These are phyloP conservation scores for Blakeslea trispora DNA, from an alignment of 371 early-diverging fungal species.

Conservation along the genomic window DNA sequence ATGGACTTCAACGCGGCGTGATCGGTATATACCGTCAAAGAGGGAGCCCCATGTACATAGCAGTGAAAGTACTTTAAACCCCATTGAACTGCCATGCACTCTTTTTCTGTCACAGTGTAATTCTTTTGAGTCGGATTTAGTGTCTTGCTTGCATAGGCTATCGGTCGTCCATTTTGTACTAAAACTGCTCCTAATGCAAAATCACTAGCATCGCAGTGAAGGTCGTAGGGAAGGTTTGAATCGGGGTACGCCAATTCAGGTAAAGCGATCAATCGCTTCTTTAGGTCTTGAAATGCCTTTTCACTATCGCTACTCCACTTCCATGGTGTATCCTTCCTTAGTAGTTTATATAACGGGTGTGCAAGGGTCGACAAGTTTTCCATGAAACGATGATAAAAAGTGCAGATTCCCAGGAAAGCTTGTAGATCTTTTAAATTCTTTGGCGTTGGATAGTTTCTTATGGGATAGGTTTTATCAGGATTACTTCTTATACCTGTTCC, in stretches of 20 bases:
- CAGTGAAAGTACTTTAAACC: background rate
- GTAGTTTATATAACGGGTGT: background rate
- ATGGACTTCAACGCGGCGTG: background rate
- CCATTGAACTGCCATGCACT: conserved; percentile 8
- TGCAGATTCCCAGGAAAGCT: conserved; percentile 1
- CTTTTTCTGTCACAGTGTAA: conserved; percentile 4
- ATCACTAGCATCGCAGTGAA: conserved; percentile 1
- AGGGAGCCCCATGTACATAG: conserved; percentile 4
- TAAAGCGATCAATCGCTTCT: background rate
- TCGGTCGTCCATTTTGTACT: conserved; percentile 1
- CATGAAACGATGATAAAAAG: conserved; percentile 2
- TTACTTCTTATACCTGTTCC: background rate
- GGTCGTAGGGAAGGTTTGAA: background rate
- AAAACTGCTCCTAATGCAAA: background rate
- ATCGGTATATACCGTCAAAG: background rate
- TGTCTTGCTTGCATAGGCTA: background rate
- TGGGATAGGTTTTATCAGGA: background rate
- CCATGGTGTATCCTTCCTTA: background rate
- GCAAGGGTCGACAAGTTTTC: background rate
- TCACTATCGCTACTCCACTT: background rate
- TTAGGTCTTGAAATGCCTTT: background rate
- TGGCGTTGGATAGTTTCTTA: background rate
- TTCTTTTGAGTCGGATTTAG: conserved; percentile 1
- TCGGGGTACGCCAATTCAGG: conserved; percentile 1
- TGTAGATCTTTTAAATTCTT: background rate